These are phyloP conservation scores for Eragrostis tef DNA, from an alignment of 202 grass and related monocot species.

Conservation along the genomic window DNA sequence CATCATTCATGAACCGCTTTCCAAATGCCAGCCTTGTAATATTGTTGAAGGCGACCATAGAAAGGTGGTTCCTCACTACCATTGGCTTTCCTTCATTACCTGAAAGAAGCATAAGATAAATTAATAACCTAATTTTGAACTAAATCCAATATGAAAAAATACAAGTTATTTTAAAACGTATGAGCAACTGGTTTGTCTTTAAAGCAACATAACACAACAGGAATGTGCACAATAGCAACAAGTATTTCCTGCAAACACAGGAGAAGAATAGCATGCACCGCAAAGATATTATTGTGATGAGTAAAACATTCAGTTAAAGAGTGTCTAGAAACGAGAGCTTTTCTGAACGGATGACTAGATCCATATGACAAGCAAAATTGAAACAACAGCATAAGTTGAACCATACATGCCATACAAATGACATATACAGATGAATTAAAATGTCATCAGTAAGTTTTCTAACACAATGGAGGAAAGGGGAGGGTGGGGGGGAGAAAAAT, in stretches of 20 bases:
- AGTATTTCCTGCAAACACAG: background rate
- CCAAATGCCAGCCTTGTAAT: conserved; percentile 98
- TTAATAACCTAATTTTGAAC: background rate
- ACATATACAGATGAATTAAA: background rate
- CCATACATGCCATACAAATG: background rate
- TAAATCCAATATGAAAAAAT: background rate
- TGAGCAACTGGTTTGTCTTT: too few relatives aligned
- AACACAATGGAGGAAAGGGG: background rate
- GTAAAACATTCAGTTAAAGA: too few relatives aligned
- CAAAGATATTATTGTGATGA: background rate
- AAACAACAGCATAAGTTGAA: background rate
- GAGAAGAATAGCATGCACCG: background rate
- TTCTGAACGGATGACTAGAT: conserved; percentile 9
- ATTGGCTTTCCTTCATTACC: conserved; percentile 64
- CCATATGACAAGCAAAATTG: background rate
- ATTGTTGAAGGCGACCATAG: conserved; percentile 94
- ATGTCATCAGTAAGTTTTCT: background rate
- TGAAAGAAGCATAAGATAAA: conserved; percentile 44
- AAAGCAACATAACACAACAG: background rate
- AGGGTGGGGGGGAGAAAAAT: background rate
- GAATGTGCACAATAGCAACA: background rate
- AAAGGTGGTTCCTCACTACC: conserved; percentile 68
- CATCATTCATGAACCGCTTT: conserved; percentile 83
- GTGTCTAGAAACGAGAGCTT: background rate
- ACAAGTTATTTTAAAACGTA: too few relatives aligned